A percentile compares a stretch with the other conserved stretches of the same genome.
These are phyloP conservation scores for Huntiella moniliformis DNA, from an alignment of 2,329 filamentous ascomycete genomes.

Conservation along the genomic window DNA sequence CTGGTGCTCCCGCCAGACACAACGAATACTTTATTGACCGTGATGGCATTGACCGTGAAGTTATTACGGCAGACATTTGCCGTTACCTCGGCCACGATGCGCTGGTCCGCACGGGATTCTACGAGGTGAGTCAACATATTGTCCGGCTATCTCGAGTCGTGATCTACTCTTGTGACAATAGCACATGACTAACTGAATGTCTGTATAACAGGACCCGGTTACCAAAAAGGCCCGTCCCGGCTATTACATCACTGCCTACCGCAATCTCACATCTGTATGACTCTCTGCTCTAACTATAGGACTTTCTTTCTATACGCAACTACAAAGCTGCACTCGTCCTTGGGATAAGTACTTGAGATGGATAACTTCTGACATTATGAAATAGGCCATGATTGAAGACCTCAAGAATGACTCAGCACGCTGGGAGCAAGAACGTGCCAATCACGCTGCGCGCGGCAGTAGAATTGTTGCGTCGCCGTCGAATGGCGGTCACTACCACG, in stretches of 20 bases:
- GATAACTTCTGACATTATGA: constrained; percentile 11
- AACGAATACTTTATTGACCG: constrained; percentile 11
- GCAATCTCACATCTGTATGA: constrained; percentile 59
- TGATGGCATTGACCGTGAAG: constrained; percentile 27
- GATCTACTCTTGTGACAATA: neutral
- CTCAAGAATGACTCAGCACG: constrained; percentile 42
- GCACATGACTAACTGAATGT: constrained; percentile 3
- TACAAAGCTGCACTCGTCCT: too few species aligned
- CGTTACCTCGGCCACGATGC: constrained; percentile 71
- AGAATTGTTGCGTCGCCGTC: constrained; percentile 7
- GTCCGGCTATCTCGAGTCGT: neutral
- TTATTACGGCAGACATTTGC: constrained; percentile 71
- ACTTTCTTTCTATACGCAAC: too few species aligned
- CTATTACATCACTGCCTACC: constrained; percentile 63
- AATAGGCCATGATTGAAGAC: constrained; percentile 43
- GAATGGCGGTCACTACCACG: constrained; percentile 5
- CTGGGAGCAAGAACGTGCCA: constrained; percentile 36
- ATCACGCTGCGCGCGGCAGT: constrained; percentile 7
- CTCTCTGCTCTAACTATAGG: neutral
- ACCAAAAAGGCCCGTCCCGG: constrained; percentile 45
- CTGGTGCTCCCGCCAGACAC: constrained; percentile 7
- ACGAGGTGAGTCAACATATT: constrained; percentile 37
- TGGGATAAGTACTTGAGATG: too few species aligned
- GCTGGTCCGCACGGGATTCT: constrained; percentile 54
- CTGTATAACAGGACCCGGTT: constrained; percentile 27